Evolutionary conservation across 1,139 yeast genomes (phyloP).

Genomic region (Starmera stellimalicola): DNA sequence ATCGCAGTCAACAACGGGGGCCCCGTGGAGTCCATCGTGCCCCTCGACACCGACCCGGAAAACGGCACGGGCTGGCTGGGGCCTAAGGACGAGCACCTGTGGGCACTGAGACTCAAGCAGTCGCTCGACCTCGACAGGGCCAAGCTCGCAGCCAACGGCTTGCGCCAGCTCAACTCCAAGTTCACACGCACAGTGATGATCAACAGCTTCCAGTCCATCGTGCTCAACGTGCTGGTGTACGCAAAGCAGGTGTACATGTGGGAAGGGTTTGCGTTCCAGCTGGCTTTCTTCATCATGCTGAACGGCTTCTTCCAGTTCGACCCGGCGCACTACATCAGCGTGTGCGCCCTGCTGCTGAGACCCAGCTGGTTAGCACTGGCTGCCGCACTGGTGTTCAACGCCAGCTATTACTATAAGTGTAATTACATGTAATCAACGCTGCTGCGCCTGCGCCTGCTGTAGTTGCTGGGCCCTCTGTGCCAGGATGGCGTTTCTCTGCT

Average conservation of each 20-base stretch:
- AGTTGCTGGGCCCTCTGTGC: constrained; percentile 7
- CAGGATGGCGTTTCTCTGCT: constrained; percentile 20
- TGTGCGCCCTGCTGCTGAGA: neutral
- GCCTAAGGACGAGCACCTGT: constrained; percentile 40
- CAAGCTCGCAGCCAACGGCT: constrained; percentile 41
- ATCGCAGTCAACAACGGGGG: constrained; percentile 89
- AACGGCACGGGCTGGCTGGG: constrained; percentile 74
- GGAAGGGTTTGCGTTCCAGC: constrained; percentile 15
- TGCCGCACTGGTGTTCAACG: too few relatives aligned
- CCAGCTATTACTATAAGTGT: too few relatives aligned
- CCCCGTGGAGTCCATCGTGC: constrained; percentile 72
- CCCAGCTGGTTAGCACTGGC: too few relatives aligned
- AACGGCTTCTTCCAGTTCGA: constrained; percentile 3
- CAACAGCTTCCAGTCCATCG: constrained; percentile 34
- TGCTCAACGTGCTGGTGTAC: constrained; percentile 18
- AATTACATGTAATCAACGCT: constrained; percentile 1
- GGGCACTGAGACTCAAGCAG: constrained; percentile 54
- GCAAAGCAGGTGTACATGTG: constrained; percentile 15
- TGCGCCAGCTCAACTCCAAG: constrained; percentile 35
- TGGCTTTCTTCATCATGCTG: constrained; percentile 3
- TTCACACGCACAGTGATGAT: constrained; percentile 65
- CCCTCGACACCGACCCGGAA: constrained; percentile 31
- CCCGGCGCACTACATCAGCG: constrained; percentile 1
- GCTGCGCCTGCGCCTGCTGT: constrained; percentile 13
- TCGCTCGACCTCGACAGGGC: constrained; percentile 28